These are phyloP conservation scores for Hylodesmum podocarpum DNA, from an alignment of 306 rosid species.

Conservation along the genomic window DNA sequence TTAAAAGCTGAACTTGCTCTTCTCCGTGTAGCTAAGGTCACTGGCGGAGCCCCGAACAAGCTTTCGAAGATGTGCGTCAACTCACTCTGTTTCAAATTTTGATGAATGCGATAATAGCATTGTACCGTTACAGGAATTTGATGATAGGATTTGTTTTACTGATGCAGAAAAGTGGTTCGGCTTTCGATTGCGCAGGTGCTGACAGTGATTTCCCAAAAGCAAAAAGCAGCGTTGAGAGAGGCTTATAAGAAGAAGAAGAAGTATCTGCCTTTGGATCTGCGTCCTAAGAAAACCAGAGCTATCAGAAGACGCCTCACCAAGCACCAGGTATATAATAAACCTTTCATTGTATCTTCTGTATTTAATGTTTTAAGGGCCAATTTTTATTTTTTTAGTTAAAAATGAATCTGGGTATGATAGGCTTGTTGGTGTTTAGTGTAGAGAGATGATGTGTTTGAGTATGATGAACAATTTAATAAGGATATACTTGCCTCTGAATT, in stretches of 20 bases:
- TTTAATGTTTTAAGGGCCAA: too few species aligned
- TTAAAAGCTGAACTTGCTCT: slow-evolving; percentile 37
- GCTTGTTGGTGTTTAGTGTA: too few species aligned
- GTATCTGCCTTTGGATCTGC: slow-evolving; percentile 62
- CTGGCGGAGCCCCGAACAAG: slow-evolving; percentile 37
- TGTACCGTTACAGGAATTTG: not conserved
- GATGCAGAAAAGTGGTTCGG: slow-evolving; percentile 66
- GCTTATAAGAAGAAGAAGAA: slow-evolving; percentile 68
- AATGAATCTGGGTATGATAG: too few species aligned
- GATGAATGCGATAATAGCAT: too few species aligned
- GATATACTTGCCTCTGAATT: too few species aligned
- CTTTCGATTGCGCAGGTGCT: slow-evolving; percentile 59
- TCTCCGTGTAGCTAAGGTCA: slow-evolving; percentile 38
- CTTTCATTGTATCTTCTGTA: too few species aligned
- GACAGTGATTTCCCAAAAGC: slow-evolving; percentile 71
- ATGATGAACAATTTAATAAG: too few species aligned
- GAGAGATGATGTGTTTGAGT: too few species aligned
- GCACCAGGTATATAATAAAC: slow-evolving; percentile 75
- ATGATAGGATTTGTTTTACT: not conserved
- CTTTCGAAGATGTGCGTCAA: slow-evolving; percentile 37
- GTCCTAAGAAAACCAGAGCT: slow-evolving; percentile 71
- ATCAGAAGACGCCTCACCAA: slow-evolving; percentile 68
- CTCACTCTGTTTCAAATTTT: not conserved
- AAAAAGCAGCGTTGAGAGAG: slow-evolving; percentile 60
- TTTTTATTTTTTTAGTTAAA: too few species aligned